Percentiles rank a stretch among this genome's conserved stretches.
Conservation (phyloP, 2,329 filamentous ascomycete genomes). For the Fusarium sp. region DNA sequence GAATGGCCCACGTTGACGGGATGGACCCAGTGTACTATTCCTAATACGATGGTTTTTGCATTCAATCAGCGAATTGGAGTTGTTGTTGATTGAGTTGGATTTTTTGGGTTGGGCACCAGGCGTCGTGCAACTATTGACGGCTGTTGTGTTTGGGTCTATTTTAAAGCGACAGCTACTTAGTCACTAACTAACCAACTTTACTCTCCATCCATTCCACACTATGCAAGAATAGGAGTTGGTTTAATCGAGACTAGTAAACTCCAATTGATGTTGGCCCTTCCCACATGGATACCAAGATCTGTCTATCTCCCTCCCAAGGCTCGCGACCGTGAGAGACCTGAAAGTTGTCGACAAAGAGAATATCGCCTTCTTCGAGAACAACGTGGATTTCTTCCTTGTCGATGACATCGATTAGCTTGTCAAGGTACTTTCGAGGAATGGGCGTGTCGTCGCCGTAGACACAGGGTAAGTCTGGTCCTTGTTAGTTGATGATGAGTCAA, state of each 20-base stretch:
- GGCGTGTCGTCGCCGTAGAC: not conserved
- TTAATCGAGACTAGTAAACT: slow-evolving; percentile 3
- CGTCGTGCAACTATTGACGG: not conserved
- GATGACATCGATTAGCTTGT: not conserved
- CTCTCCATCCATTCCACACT: not conserved
- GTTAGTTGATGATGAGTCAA: not conserved
- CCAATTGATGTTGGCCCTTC: slow-evolving; percentile 12
- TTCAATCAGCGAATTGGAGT: not conserved
- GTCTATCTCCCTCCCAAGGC: slow-evolving; percentile 26
- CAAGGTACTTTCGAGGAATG: not conserved
- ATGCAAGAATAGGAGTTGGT: not conserved
- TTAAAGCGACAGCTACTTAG: not conserved
- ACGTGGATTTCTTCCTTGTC: not conserved
- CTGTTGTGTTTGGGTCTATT: not conserved
- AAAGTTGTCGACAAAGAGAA: slow-evolving; percentile 19
- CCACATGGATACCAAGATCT: slow-evolving; percentile 27
- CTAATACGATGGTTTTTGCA: not conserved
- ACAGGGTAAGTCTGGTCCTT: not conserved
- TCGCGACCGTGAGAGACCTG: slow-evolving; percentile 23
- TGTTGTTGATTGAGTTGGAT: not conserved
- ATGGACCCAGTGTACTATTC: not conserved
- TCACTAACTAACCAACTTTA: not conserved
- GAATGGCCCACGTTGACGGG: not conserved
- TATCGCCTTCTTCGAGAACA: slow-evolving; percentile 6
- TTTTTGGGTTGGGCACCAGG: not conserved